These are phyloP conservation scores for Lathyrus tuberosus DNA, from an alignment of 306 rosid species.

Conservation along the genomic window DNA sequence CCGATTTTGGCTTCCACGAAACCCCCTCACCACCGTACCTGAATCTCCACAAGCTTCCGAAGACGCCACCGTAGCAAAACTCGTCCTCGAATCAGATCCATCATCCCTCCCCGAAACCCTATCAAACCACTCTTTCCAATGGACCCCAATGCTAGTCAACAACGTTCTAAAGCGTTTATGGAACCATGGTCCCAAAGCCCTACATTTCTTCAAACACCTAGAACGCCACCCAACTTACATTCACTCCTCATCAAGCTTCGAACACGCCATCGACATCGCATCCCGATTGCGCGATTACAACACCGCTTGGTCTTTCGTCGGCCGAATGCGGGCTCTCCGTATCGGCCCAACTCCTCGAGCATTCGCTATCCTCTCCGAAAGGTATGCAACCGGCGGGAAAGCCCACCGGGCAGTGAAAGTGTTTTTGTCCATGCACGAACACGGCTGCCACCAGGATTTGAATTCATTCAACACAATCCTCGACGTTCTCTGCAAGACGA, in stretches of 20 bases:
- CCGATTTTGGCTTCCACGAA: conserved; percentile 17
- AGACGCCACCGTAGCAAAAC: conserved; percentile 50
- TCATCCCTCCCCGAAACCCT: conserved; percentile 52
- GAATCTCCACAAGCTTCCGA: conserved; percentile 24
- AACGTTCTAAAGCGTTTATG: conserved; percentile 68
- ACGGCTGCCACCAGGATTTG: conserved; percentile 73
- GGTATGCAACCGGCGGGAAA: conserved; percentile 81
- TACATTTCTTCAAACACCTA: conserved; percentile 67
- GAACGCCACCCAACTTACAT: conserved; percentile 58
- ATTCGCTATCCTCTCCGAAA: conserved; percentile 75
- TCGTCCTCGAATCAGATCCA: conserved; percentile 60
- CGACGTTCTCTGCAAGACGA: conserved; percentile 72
- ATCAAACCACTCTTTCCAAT: conserved; percentile 43
- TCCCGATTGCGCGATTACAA: conserved; percentile 77
- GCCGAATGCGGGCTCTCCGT: conserved; percentile 67
- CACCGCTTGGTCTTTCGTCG: conserved; percentile 65
- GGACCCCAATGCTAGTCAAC: conserved; percentile 64
- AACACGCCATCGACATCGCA: conserved; percentile 77
- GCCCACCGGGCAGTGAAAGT: conserved; percentile 74
- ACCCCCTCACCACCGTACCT: conserved; percentile 15
- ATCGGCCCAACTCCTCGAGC: conserved; percentile 69
- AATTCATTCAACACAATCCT: conserved; percentile 71
- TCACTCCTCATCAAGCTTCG: conserved; percentile 68
- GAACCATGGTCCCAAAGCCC: conserved; percentile 88
- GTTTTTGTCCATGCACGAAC: conserved; percentile 66